A percentile compares a stretch with the other conserved stretches of the same genome.
Conservation (phyloP, 257 asterid species). For the Capsicum rhomboideum region DNA sequence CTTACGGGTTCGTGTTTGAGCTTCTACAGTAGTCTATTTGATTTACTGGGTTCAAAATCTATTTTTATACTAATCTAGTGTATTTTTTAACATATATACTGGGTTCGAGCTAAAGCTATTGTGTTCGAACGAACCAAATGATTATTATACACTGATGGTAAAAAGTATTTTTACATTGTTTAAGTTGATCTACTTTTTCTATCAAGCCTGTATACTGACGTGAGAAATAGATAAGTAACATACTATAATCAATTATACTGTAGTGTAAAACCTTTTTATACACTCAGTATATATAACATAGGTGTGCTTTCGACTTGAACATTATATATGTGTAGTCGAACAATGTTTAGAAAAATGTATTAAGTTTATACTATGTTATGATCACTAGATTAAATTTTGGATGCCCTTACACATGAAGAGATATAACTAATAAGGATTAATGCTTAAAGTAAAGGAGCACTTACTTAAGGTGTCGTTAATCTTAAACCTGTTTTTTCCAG, state of each 20-base stretch:
- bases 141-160: background rate
- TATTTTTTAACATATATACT: too few species aligned
- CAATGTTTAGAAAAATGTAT: background rate
- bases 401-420: too few species aligned
- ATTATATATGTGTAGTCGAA: background rate
- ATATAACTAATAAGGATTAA: background rate
- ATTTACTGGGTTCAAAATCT: too few species aligned
- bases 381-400: too few species aligned
- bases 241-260: background rate
- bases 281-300: background rate
- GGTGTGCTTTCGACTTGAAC: background rate
- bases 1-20: too few species aligned
- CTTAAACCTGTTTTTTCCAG: slow-evolving; percentile 54
- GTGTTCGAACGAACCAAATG: background rate
- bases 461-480: slow-evolving; percentile 62
- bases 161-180: too few species aligned
- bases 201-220: background rate
- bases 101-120: too few species aligned
- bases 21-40: too few species aligned
- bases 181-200: background rate
- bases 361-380: background rate
- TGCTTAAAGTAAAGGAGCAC: slow-evolving; percentile 6
- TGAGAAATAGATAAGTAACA: background rate
- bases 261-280: background rate
- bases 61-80: too few species aligned